These are phyloP conservation scores for Nitzschia palea DNA, from an alignment of 108 stramenopile species.

Conservation along the genomic window DNA sequence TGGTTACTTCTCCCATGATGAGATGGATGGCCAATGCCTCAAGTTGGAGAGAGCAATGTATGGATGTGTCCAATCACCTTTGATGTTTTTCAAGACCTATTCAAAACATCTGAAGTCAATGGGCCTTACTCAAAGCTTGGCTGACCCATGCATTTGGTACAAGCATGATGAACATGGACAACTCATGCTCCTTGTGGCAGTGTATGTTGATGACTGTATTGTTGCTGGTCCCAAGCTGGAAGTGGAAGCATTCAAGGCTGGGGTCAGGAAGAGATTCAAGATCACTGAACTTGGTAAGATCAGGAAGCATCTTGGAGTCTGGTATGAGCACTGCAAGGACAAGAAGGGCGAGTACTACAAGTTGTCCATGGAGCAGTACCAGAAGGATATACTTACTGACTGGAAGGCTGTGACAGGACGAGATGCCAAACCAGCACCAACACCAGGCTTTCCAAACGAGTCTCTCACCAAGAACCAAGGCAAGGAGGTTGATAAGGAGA, in stretches of 20 bases:
- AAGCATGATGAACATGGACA: no score
- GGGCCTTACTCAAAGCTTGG: no score
- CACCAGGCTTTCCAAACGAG: slow-evolving; percentile 11
- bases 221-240: not conserved
- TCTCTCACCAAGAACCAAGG: not conserved
- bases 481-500: not conserved
- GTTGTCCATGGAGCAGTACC: not conserved
- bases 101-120: no score
- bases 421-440: no score
- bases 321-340: slow-evolving; percentile 2
- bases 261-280: slow-evolving; percentile 10
- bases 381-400: not conserved
- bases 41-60: no score
- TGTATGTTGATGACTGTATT: slow-evolving; percentile 32
- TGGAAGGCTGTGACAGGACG: not conserved
- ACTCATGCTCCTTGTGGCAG: no score
- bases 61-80: no score
- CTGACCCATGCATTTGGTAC: no score
- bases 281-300: slow-evolving; percentile 15
- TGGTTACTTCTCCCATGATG: no score
- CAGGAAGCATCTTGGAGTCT: slow-evolving; percentile 25
- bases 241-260: slow-evolving; percentile 14
- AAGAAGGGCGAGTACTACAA: not conserved
- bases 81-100: no score
- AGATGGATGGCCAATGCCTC: no score